These are phyloP conservation scores for Anisodus tanguticus DNA, from an alignment of 257 asterid species.

Conservation along the genomic window DNA sequence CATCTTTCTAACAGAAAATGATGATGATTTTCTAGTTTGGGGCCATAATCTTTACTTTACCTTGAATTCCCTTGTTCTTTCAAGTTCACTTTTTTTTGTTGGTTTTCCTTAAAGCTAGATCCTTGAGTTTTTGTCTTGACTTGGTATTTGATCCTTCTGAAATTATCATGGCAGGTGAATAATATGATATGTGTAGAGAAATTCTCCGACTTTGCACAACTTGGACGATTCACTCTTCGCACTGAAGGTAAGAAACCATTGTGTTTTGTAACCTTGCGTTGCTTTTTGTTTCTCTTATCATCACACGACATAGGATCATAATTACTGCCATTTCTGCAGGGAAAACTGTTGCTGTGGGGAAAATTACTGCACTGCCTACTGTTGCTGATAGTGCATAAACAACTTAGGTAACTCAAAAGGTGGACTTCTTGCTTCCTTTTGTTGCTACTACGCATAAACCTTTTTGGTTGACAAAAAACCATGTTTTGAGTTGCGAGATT, in stretches of 20 bases:
- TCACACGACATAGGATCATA: neutral
- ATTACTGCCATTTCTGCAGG: conserved; percentile 48
- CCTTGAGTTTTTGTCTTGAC: neutral
- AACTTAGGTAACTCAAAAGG: conserved; percentile 19
- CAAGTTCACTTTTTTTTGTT: neutral
- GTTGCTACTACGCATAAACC: neutral
- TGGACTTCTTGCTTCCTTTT: neutral
- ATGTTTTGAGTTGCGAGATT: neutral
- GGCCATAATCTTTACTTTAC: neutral
- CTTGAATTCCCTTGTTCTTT: neutral
- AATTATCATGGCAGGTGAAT: conserved; percentile 55
- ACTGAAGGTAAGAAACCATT: conserved; percentile 69
- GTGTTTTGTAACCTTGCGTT: conserved; percentile 20
- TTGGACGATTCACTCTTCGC: conserved; percentile 96
- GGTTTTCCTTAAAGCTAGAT: neutral
- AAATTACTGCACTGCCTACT: conserved; percentile 44
- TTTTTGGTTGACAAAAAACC: neutral
- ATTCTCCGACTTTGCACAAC: conserved; percentile 74
- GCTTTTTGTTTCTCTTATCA: neutral
- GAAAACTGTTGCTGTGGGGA: conserved; percentile 55
- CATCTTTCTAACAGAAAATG: neutral
- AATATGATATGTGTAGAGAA: conserved; percentile 84
- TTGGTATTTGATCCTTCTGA: conserved; percentile 23
- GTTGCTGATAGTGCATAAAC: conserved; percentile 33
- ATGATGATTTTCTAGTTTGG: neutral